These are phyloP conservation scores for Ogataea nonfermentans DNA, from an alignment of 805 yeast species.

Conservation along the genomic window DNA sequence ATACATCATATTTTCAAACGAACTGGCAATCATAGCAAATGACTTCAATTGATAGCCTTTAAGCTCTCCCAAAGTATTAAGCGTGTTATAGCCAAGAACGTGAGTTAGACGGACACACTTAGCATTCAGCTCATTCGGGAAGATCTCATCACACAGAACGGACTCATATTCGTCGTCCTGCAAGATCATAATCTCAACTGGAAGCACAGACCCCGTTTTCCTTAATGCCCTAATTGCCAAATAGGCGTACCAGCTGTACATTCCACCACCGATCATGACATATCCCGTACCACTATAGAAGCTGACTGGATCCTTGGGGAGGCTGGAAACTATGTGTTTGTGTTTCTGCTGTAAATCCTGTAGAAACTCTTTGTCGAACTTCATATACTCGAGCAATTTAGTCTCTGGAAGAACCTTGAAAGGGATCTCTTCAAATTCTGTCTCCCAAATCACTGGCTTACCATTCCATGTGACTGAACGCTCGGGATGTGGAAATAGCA, in stretches of 20 bases:
- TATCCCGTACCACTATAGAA: conserved; percentile 32
- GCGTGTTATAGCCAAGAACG: conserved; percentile 31
- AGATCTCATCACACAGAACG: conserved; percentile 34
- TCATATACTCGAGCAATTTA: conserved; percentile 18
- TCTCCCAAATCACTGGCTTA: conserved; percentile 25
- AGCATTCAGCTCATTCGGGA: conserved; percentile 41
- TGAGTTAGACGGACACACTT: conserved; percentile 41
- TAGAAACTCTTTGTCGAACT: conserved; percentile 40
- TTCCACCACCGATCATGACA: conserved; percentile 45
- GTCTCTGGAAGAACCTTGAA: conserved; percentile 17
- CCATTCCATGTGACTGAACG: conserved; percentile 16
- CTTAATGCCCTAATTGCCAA: conserved; percentile 41
- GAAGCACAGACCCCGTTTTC: conserved; percentile 41
- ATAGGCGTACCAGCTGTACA: conserved; percentile 41
- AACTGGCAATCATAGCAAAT: conserved; percentile 44
- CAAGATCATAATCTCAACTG: conserved; percentile 45
- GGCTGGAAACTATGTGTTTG: conserved; percentile 37
- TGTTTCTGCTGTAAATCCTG: conserved; percentile 48
- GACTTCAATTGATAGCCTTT: conserved; percentile 41
- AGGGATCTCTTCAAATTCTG: conserved; percentile 19
- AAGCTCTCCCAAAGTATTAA: conserved; percentile 22
- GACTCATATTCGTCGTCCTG: conserved; percentile 39
- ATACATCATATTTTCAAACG: conserved; percentile 44
- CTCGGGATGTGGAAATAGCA: conserved; percentile 23
- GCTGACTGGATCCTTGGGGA: conserved; percentile 41